A percentile compares a stretch with the other conserved stretches of the same genome.
Conservation (phyloP, 345 rosid species). For the Geranium brycei region DNA sequence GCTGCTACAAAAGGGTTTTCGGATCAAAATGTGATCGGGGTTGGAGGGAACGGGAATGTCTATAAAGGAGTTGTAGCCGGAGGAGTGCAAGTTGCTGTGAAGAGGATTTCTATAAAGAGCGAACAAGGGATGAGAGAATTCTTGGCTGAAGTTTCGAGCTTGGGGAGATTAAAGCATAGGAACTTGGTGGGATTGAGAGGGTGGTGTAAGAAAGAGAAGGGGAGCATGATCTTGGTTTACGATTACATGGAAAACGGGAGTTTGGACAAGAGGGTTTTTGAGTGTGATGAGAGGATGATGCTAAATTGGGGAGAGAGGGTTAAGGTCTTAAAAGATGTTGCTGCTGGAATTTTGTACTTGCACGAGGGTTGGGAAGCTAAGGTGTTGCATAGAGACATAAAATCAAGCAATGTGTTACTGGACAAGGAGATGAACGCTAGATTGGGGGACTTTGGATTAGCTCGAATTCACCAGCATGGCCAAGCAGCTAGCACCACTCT, state of each 20-base stretch:
- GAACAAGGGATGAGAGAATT: constrained; percentile 51
- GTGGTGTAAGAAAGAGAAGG: constrained; percentile 69
- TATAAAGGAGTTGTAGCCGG: constrained; percentile 57
- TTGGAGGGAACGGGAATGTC: constrained; percentile 74
- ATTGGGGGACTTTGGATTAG: constrained; percentile 64
- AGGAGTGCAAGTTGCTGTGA: constrained; percentile 51
- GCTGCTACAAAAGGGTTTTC: constrained; percentile 46
- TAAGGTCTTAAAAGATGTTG: constrained; percentile 47
- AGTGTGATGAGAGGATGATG: constrained; percentile 22
- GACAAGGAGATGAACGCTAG: constrained; percentile 62
- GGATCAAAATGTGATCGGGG: constrained; percentile 56
- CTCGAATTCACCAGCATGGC: constrained; percentile 55
- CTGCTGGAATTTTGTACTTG: constrained; percentile 44
- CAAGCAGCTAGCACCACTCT: constrained; percentile 48
- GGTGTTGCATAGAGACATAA: constrained; percentile 67
- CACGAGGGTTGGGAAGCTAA: constrained; percentile 77
- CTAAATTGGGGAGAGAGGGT: constrained; percentile 42
- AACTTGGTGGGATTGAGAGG: constrained; percentile 60
- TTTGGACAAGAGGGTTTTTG: constrained; percentile 44
- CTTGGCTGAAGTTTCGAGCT: constrained; percentile 59
- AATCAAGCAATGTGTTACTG: constrained; percentile 71
- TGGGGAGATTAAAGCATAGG: constrained; percentile 60
- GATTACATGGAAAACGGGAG: constrained; percentile 83
- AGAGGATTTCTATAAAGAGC: constrained; percentile 51
- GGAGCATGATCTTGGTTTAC: constrained; percentile 54